Evolutionary conservation across 768 basidiomycete species (phyloP).

Genomic region (Pleurotus pulmonarius): DNA sequence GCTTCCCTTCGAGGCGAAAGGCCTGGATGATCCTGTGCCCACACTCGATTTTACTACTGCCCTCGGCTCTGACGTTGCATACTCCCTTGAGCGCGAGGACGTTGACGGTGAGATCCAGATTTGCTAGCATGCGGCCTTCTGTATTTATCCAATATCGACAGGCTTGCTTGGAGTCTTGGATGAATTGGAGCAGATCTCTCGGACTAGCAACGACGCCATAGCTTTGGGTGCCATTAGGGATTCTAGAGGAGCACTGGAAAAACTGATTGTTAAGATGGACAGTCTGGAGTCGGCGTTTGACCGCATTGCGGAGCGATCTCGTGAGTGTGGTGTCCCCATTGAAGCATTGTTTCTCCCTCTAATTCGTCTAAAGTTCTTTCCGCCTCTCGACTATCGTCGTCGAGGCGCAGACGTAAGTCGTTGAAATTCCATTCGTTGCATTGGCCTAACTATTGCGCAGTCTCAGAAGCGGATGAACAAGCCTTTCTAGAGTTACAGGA

Average conservation of each 20-base stretch:
- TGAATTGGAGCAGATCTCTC: slow-evolving; percentile 59
- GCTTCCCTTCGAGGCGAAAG: slow-evolving; percentile 80
- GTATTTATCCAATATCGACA: slow-evolving; percentile 21
- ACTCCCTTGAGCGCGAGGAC: slow-evolving; percentile 68
- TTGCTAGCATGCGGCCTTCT: not conserved
- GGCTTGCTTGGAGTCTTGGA: slow-evolving; percentile 60
- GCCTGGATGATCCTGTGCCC: slow-evolving; percentile 79
- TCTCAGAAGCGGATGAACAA: slow-evolving; percentile 70
- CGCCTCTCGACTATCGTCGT: slow-evolving; percentile 63
- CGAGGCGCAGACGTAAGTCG: slow-evolving; percentile 68
- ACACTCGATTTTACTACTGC: slow-evolving; percentile 75
- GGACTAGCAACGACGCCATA: slow-evolving; percentile 37
- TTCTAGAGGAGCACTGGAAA: slow-evolving; percentile 60
- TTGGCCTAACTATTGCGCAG: slow-evolving; percentile 28
- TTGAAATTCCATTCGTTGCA: slow-evolving; percentile 3
- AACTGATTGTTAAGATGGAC: slow-evolving; percentile 75
- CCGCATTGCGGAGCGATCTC: slow-evolving; percentile 77
- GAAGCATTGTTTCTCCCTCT: not conserved
- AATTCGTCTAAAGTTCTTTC: slow-evolving; percentile 56
- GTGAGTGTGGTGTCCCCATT: slow-evolving; percentile 39
- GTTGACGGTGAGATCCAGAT: slow-evolving; percentile 56
- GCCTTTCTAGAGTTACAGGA: slow-evolving; percentile 70
- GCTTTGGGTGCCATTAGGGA: slow-evolving; percentile 57
- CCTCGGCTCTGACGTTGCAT: slow-evolving; percentile 56
- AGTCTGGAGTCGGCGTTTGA: slow-evolving; percentile 78